Evolutionary conservation across 352 stramenopile genomes (phyloP), one percentile per base, ranked within the genome.

Genomic region (Pythium sp.): DNA sequence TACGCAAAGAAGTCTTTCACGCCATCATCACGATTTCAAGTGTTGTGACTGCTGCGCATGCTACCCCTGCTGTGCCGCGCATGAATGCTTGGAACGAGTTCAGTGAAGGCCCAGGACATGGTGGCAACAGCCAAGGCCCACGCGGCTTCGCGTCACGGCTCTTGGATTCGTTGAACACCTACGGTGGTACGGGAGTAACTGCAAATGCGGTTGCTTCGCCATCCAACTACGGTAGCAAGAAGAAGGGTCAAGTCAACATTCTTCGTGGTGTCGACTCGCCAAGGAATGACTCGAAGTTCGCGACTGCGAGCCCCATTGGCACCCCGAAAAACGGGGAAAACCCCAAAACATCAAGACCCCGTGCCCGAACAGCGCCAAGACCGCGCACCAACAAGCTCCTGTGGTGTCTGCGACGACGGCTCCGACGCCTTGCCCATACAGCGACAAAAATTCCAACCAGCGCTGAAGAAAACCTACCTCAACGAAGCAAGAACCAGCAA

Each of bases 1-100:
- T 88, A 88, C 72, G 74, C 76, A 53, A 88, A 84, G 76, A 68
- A 74, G 63, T 84, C 63, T 84, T 88, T 67, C 78, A 75, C 63
- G 74, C 78, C 26, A 76, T 88, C 74, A 88, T 86, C 72, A 72
- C 78, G 63, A 73, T 88, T 62, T 79, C 80, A 34, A 82, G 76
- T 38, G 74, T 83, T 58, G 72, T 76, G 36, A 73, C 74, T 18
- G 66, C 76, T 18, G 68, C 78, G 22, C 74, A 81, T 58, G 77
- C 68, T 43, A 69, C 66, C 22, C 72, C 38, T 46, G 38, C 70
- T 46, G 66, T 34, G 53, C 49, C 49, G 22, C 62, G 32, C 26
- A 30, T 62, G 65, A 74, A 80, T 58, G 57, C 64, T 34, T 69
- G 72, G 69, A 56, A 34, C 41, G 36, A 74, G 32, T 60, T 55